Base-by-base conservation (phyloP, 495 filamentous ascomycete genomes). In the Penicillium malachiteum region DNA sequence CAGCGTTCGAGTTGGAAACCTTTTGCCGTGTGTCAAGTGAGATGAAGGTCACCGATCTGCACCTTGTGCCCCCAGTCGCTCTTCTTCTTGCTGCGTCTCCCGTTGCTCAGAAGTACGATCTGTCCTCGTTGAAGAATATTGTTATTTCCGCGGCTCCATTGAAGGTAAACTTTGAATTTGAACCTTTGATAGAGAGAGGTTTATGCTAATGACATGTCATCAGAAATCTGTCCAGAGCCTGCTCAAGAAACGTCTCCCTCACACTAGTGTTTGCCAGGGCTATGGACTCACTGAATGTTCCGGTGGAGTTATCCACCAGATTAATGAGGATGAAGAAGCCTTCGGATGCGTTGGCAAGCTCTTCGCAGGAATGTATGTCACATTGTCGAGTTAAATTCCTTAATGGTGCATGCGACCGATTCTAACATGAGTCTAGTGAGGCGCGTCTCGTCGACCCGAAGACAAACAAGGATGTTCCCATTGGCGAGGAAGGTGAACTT, bases 281-380 rank as follows among this genome's bases (percentile, higher is more conserved):
- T 54, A 54, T 18, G 52, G 52, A 30, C 52, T 54, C 18, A 54
- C 43, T n/a, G 52, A 54, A 34, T 54, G 52, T 18, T 39, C 52
- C 11, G 52, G 52, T 1, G 52, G 52, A 4, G 33, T 54, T 47
- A 54, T 54, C 9, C 52, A 54, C 38, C 32, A 54, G 35, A 48
- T 54, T 11, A 42, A 54, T 32, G 52, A 54, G 38, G 52, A 54
- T 16, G 43, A 54, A 17, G 11, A 39, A 9, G 52, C 52, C 32
- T 48, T 54, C 35, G 52, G 52, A 41, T 54, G 52, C 17, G 52
- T 54, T 48, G 52, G 52, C 32, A 54, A 54, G 44, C 52, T 54
- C 12, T 54, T 54, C 12, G 52, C 52, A 1, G 52, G 52, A 12
- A n/a, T 54, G 52, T 54, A 48, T 16, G 52, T 26, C 21, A 26